Conservation (phyloP, 176 grass and related monocot species). For the Juncus effusus region DNA sequence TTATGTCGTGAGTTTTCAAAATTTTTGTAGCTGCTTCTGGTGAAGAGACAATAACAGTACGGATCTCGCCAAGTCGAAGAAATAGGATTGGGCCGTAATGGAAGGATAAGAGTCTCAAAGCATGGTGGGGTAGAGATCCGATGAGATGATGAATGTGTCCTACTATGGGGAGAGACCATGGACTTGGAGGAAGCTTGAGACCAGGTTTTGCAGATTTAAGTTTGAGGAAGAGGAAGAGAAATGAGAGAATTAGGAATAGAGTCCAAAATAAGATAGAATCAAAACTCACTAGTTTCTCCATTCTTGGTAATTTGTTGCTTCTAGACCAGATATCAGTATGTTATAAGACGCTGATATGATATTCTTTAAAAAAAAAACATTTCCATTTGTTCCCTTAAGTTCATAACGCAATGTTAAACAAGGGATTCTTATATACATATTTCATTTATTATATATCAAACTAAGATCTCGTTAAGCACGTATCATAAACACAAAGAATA, state of each 20-base stretch:
- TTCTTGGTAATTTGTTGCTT: too few species aligned
- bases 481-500: too few species aligned
- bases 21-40: constrained; percentile 29
- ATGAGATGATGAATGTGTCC: constrained; percentile 38
- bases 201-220: background rate
- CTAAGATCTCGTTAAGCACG: too few species aligned
- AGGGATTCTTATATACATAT: too few species aligned
- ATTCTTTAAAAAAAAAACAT: too few species aligned
- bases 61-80: constrained; percentile 31
- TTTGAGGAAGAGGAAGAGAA: constrained; percentile 13
- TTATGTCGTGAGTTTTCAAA: constrained; percentile 30
- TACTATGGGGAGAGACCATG: constrained; percentile 34
- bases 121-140: constrained; percentile 10
- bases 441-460: too few species aligned
- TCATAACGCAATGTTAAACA: too few species aligned
- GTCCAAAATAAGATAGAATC: background rate
- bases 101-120: constrained; percentile 17
- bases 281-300: background rate
- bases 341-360: too few species aligned
- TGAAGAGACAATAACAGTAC: constrained; percentile 29
- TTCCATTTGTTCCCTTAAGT: too few species aligned
- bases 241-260: background rate
- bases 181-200: constrained; percentile 11
- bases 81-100: constrained; percentile 25
- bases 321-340: too few species aligned